Base-by-base conservation (phyloP, 192 early-diverging fungal species). In the Linnemannia schmuckeri region DNA sequence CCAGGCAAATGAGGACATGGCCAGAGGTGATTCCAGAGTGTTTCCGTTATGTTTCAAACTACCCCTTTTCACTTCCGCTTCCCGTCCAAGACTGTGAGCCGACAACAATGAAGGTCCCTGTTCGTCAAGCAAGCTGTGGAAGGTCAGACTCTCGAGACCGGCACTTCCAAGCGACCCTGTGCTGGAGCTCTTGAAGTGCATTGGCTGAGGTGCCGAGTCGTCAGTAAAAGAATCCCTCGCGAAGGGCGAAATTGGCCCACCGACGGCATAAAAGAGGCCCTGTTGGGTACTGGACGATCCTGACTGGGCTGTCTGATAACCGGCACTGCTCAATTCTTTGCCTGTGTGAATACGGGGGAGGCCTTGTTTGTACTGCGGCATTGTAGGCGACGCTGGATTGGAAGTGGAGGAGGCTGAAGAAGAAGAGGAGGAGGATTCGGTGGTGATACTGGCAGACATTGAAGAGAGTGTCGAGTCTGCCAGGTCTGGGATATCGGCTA, bases 171-270 rank as follows among this genome's bases (percentile, higher is more conserved):
- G 40, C 3, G 82, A 55, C 63, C 82, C 82, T 33, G 82, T 75
- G 49, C 76, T 78, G 2, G 78, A 76, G 78, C 83, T 80, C 70
- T 85, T 85, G 75, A 75, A 80, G 73, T 85, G 78, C 27, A 80
- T 27, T 3, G 71, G 52, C n/a, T 57, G 72, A 13, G 42, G 74
- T 10, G 22, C 30, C 17, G 81, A 24, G 42, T 69, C 76, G 47
- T 78, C 77, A n/a, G 24, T 38, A 33, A 63, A 35, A 24, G 76
- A 52, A 1, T 68, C 55, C 38, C 22, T 52, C 7, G 76, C 81
- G 41, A 82, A 73, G 20, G 81, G 75, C 22, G 75, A 77, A 4
- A 46, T 72, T 22, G 73, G 73, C 33, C 66, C 54, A 18, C 42
- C 30, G 12, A 68, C 37, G 61, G 69, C 18, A 71, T 33, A 42